A percentile compares a stretch with the other conserved stretches of the same genome.
These are phyloP conservation scores for Aschersonia sp. DNA, from an alignment of 2,329 filamentous ascomycete species.

Conservation along the genomic window DNA sequence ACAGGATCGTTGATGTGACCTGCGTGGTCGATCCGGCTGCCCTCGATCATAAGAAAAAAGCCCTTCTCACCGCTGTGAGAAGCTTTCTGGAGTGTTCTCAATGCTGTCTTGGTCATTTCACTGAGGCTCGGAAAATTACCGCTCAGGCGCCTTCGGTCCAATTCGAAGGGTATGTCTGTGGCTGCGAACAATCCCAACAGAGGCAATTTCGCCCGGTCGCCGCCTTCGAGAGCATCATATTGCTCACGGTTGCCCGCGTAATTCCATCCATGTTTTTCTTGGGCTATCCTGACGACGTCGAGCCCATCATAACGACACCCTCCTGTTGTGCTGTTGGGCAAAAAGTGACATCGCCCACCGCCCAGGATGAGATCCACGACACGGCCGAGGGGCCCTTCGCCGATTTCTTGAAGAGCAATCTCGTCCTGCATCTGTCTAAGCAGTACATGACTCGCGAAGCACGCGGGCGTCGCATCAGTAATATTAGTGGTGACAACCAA, in stretches of 20 bases:
- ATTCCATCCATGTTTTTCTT: conserved; percentile 62
- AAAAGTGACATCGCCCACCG: conserved; percentile 84
- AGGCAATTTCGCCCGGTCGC: conserved; percentile 58
- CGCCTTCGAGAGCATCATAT: conserved; percentile 61
- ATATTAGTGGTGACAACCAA: conserved; percentile 90
- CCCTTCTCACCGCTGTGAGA: conserved; percentile 77
- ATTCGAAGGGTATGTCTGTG: conserved; percentile 79
- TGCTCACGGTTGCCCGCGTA: conserved; percentile 59
- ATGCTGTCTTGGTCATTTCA: conserved; percentile 78
- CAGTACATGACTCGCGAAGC: conserved; percentile 82
- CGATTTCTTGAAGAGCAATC: conserved; percentile 86
- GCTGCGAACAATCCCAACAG: conserved; percentile 74
- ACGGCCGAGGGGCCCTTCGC: conserved; percentile 72
- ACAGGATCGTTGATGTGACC: conserved; percentile 76
- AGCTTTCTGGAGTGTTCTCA: conserved; percentile 65
- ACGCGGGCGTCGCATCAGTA: conserved; percentile 91
- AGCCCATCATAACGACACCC: conserved; percentile 69
- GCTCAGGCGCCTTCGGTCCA: conserved; percentile 69
- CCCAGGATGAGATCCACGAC: conserved; percentile 88
- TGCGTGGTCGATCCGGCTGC: conserved; percentile 89
- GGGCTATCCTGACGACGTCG: conserved; percentile 62
- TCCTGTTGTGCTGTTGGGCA: conserved; percentile 66
- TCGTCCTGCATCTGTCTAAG: conserved; percentile 69
- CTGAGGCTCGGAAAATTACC: conserved; percentile 77
- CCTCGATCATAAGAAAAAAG: conserved; percentile 98